phyloP scores from a whole-genome alignment of 2,329 filamentous ascomycete species.

The Exophiala sideris region DNA sequence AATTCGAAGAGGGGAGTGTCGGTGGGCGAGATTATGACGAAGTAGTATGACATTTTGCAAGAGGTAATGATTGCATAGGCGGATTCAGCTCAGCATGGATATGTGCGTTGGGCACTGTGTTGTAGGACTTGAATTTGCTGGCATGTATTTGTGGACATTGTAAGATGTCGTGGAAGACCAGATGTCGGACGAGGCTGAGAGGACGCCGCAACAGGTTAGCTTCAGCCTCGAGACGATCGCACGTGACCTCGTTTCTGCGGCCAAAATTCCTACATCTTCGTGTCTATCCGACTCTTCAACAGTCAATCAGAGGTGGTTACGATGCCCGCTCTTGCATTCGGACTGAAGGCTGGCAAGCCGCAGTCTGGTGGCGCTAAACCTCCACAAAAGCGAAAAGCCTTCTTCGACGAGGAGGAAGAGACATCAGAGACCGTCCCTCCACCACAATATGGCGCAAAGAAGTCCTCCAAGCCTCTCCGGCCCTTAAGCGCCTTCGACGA shows the following conservation, averaged over 20 bases:
- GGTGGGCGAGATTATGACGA: conserved; percentile 90
- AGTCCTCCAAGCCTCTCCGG: conserved; percentile 29
- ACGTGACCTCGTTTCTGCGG: no score
- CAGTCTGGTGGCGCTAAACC: conserved; percentile 29
- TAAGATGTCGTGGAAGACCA: no score
- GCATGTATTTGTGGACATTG: no score
- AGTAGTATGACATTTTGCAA: conserved; percentile 90
- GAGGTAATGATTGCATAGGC: not conserved
- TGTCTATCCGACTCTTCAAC: not conserved
- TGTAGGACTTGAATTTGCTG: no score
- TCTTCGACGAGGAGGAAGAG: conserved; percentile 44
- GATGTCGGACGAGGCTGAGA: not conserved
- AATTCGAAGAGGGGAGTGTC: conserved; percentile 96
- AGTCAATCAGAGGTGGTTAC: not conserved
- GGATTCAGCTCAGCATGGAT: no score
- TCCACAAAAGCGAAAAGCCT: conserved; percentile 47
- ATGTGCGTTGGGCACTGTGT: no score
- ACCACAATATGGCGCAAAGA: conserved; percentile 21
- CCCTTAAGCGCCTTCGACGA: conserved; percentile 13
- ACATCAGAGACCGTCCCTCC: conserved; percentile 26
- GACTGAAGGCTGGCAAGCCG: conserved; percentile 40
- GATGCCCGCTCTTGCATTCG: conserved; percentile 39
- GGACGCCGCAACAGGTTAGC: not conserved
- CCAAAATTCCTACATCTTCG: no score
- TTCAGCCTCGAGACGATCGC: not conserved